Percentiles rank a stretch among this genome's conserved stretches.
phyloP scores from a whole-genome alignment of 1,139 yeast genomes.

The Blastobotrys arbuscula region DNA sequence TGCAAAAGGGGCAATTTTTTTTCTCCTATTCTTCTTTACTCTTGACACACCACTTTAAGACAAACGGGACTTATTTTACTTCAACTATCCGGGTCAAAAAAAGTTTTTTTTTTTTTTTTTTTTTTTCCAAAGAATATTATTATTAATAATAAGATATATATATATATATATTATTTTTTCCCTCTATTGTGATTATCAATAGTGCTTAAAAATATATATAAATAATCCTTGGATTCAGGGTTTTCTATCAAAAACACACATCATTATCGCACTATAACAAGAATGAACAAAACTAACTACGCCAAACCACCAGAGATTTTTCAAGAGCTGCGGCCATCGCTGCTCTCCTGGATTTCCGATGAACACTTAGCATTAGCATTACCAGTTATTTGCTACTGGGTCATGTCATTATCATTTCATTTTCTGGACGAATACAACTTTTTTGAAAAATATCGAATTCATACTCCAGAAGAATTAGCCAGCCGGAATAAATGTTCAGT shows the following conservation, averaged over 20 bases:
- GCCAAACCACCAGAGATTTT: not conserved
- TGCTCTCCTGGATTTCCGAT: slow-evolving; percentile 62
- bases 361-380: slow-evolving; percentile 63
- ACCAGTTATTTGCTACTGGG: slow-evolving; percentile 84
- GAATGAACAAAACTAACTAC: not conserved
- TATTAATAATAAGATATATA: too few species aligned
- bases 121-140: not conserved
- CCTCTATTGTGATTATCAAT: not conserved
- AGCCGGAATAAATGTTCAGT: slow-evolving; percentile 69
- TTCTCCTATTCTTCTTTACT: not conserved
- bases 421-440: slow-evolving; percentile 64
- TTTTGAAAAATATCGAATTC: slow-evolving; percentile 81
- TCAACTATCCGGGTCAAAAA: not conserved
- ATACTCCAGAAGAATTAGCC: slow-evolving; percentile 80
- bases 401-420: slow-evolving; percentile 66
- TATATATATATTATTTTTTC: not conserved
- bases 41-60: slow-evolving; percentile 4
- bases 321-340: slow-evolving; percentile 15
- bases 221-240: not conserved
- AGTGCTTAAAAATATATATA: not conserved
- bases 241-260: not conserved
- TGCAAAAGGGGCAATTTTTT: not conserved
- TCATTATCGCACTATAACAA: not conserved
- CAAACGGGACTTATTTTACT: not conserved
- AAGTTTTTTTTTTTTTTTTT: not conserved